A percentile compares a stretch with the other conserved stretches of the same genome.
Evolutionary conservation across 495 filamentous ascomycete species (phyloP).

Genomic region (Neurospora sp.): DNA sequence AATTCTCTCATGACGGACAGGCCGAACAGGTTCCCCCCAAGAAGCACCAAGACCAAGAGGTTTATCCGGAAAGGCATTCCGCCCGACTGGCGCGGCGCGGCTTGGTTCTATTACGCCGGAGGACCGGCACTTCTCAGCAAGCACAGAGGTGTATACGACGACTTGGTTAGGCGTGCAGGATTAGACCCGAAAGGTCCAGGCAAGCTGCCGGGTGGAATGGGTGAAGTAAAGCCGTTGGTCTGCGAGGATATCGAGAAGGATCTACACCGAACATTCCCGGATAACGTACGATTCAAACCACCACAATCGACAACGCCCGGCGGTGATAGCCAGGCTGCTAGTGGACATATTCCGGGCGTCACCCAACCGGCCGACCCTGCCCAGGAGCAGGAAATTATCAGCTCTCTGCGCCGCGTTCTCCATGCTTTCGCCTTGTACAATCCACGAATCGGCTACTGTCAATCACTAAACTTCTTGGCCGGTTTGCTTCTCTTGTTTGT

Average conservation of each 20-base stretch:
- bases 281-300: slow-evolving; percentile 87
- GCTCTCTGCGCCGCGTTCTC: slow-evolving; percentile 72
- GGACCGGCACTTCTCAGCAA: slow-evolving; percentile 67
- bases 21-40: slow-evolving; percentile 69
- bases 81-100: slow-evolving; percentile 80
- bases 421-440: slow-evolving; percentile 85
- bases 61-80: slow-evolving; percentile 95
- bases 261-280: slow-evolving; percentile 89
- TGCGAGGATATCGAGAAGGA: slow-evolving; percentile 92
- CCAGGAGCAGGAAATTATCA: slow-evolving; percentile 66
- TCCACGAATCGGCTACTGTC: slow-evolving; percentile 87
- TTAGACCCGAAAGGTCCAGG: slow-evolving; percentile 13
- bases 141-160: slow-evolving; percentile 62
- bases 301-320: slow-evolving; percentile 9
- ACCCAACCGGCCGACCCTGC: slow-evolving; percentile 19
- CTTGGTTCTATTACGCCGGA: slow-evolving; percentile 97
- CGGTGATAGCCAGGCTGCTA: slow-evolving; percentile 3
- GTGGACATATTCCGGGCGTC: not conserved
- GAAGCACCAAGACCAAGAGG: slow-evolving; percentile 71
- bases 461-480: slow-evolving; percentile 95
- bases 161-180: slow-evolving; percentile 45
- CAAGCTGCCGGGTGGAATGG: slow-evolving; percentile 1
- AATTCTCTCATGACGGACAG: slow-evolving; percentile 60
- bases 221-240: slow-evolving; percentile 55
- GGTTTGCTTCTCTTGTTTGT: slow-evolving; percentile 91